Evolutionary conservation across 208 protist species (phyloP), one percentile per base, ranked within the genome.

Genomic region (Porcisia deanei): DNA sequence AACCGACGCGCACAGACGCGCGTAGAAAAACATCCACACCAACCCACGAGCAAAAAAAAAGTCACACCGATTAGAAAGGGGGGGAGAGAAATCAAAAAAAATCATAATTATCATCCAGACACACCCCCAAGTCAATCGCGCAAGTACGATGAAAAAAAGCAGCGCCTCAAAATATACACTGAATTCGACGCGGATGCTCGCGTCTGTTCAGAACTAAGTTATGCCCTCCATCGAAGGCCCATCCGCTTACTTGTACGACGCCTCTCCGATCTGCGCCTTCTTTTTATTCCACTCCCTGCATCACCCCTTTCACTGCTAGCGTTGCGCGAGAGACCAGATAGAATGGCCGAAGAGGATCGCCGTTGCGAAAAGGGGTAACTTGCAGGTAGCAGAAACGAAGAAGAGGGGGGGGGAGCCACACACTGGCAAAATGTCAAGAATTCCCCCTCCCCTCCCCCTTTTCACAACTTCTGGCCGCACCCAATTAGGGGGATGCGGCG

Each of bases 21-120:
- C 66, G 53, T 47, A 55, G 3, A 30, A 54, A 71, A 30, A 59
- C 52, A 77, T 37, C 69, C n/a, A 65, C 1, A 71, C 7, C 39
- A 55, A 64, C 54, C 30, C 30, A 45, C 6, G 5, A 6, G 16
- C 10, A 34, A 12, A 53, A 39, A 49, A 18, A 45, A 22, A 18
- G 10, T 30, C 18, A 25, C 5, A 37, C 25, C 14, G 39, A 14
- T 20, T 12, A 30, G 4, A n/a, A 22, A 60, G 57, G 25, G 14
- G 14, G 14, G 25, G 57, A 3, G 52, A 49, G 8, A 71, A 53
- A 34, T 67, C 0, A 54, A 52, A 39, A 18, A 30, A 25, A 22
- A 12, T 25, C 30, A 20, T 16, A n/a, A 39, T 30, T 30, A 30
- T 30, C 30, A 45, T 57, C 47, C 3, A 66, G 30, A 20, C 64